Evolutionary conservation across 2,329 filamentous ascomycete genomes (phyloP), one percentile per base, ranked within the genome.

Genomic region (Polytolypa hystricis): DNA sequence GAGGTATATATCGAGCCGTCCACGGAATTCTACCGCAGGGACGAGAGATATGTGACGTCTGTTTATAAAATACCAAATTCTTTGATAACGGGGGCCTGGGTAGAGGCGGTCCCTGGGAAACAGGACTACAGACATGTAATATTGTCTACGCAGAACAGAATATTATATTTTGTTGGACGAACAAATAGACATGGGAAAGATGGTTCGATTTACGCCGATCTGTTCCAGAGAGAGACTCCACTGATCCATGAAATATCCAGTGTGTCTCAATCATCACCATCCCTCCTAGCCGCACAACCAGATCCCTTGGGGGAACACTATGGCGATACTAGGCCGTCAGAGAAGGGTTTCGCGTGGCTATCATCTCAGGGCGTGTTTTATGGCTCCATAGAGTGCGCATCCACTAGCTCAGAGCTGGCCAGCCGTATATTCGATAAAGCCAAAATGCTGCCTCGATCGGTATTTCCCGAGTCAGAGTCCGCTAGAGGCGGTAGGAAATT

Each of bases 1-100:
- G 91, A 98, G 61, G 81, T 81, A 12, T 96, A 85, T 51, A 89
- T 98, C 53, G 91, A 98, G 59, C 86, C 86, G 3, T 83, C 85
- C 10, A 86, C 81, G 33, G 91, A 96, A 56, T 95, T 95, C 62
- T 96, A 95, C 61, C 76, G 85, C 47, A 82, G 89, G 54, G 87
- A 96, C 59, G 91, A 98, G 57, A 86, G 85, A 60, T 94, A 93
- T 56, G 63, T 93, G 42, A 89, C 89, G 58, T 74, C 71, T 23
- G 71, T 98, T 14, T 86, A 87, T 57, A 87, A 81, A 54, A 72
- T 86, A 5, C 74, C 80, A 1, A 86, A 94, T 56, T 84, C 81
- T 0, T 77, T 87, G 0, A 74, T 96, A 23, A 84, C 83, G 1
- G 91, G 91, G 1, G 55, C 96, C 11, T 94, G 84, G 77, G 80